These are phyloP conservation scores for Cyberlindnera lachancei DNA, from an alignment of 805 yeast species.

Conservation along the genomic window DNA sequence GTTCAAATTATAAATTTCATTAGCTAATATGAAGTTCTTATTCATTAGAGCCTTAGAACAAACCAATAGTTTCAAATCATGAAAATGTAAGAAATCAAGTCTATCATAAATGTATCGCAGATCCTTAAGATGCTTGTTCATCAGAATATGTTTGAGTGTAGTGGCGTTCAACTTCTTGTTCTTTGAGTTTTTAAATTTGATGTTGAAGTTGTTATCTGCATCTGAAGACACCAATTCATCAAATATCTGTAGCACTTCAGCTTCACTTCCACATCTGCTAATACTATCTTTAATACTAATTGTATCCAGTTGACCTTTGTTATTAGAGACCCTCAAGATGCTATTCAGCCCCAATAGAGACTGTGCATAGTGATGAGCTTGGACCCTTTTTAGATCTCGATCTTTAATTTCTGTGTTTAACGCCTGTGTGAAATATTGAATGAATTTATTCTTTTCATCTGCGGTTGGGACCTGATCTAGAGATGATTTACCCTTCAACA, in stretches of 20 bases:
- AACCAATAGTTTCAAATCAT: slow-evolving; percentile 6
- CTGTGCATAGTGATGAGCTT: slow-evolving; percentile 11
- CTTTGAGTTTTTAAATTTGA: too few species aligned
- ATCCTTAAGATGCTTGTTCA: slow-evolving; percentile 6
- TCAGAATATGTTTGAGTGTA: slow-evolving; percentile 9
- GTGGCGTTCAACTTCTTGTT: slow-evolving; percentile 3
- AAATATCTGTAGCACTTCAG: slow-evolving; percentile 8
- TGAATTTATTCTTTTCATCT: slow-evolving; percentile 11
- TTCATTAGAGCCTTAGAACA: slow-evolving; percentile 9
- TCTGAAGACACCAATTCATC: slow-evolving; percentile 10
- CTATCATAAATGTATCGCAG: slow-evolving; percentile 7
- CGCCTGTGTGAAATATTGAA: slow-evolving; percentile 12
- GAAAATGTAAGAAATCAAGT: slow-evolving; percentile 7
- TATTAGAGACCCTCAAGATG: slow-evolving; percentile 2
- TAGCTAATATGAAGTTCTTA: slow-evolving; percentile 6
- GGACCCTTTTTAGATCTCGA: not conserved
- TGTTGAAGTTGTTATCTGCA: too few species aligned
- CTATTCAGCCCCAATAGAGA: slow-evolving; percentile 14
- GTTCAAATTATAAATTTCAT: slow-evolving; percentile 5
- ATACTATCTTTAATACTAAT: slow-evolving; percentile 4
- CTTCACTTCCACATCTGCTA: not conserved
- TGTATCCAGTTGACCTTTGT: slow-evolving; percentile 3
- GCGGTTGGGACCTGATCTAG: slow-evolving; percentile 5
- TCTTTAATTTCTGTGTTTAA: slow-evolving; percentile 10
- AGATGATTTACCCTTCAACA: slow-evolving; percentile 3